phyloP scores from a whole-genome alignment of 1,284 basidiomycete genomes.

The Grifola frondosa region DNA sequence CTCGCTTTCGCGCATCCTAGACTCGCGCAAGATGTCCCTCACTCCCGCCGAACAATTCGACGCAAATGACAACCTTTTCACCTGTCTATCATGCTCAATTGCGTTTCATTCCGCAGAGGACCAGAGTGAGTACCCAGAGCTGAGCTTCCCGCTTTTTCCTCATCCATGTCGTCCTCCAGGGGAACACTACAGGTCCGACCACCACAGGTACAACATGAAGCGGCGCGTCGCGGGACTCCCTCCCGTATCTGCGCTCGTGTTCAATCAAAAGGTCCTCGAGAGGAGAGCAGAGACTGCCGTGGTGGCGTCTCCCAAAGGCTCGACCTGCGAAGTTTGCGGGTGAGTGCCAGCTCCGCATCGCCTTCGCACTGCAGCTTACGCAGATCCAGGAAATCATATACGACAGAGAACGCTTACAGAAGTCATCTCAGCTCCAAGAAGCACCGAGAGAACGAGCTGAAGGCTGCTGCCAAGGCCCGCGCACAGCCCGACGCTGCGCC shows the following conservation, averaged over 20 bases:
- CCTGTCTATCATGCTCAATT: slow-evolving; percentile 91
- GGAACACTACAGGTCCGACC: slow-evolving; percentile 90
- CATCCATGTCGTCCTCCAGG: slow-evolving; percentile 43
- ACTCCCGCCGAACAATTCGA: too few relatives aligned
- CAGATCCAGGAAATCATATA: slow-evolving; percentile 81
- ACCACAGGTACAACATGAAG: slow-evolving; percentile 99
- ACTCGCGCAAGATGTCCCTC: too few relatives aligned
- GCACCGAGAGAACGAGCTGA: slow-evolving; percentile 81
- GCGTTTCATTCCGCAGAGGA: slow-evolving; percentile 85
- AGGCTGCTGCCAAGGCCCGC: slow-evolving; percentile 35
- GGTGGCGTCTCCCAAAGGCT: slow-evolving; percentile 60
- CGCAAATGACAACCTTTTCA: too few relatives aligned
- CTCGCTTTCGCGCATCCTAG: too few relatives aligned
- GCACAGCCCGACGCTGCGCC: slow-evolving; percentile 15
- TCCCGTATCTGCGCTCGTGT: slow-evolving; percentile 78
- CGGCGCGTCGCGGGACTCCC: slow-evolving; percentile 90
- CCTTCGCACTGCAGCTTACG: slow-evolving; percentile 3
- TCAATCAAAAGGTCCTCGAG: slow-evolving; percentile 91
- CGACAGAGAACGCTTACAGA: slow-evolving; percentile 85
- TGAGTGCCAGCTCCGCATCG: slow-evolving; percentile 35
- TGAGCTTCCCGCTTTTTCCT: slow-evolving; percentile 1
- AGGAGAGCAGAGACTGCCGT: slow-evolving; percentile 73
- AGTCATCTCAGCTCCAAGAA: slow-evolving; percentile 90
- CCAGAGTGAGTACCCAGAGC: slow-evolving; percentile 60
- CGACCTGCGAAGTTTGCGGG: slow-evolving; percentile 83